Percentiles rank a stretch among this genome's conserved stretches.
These are phyloP conservation scores for Russula emetica DNA, from an alignment of 768 basidiomycete genomes.

Conservation along the genomic window DNA sequence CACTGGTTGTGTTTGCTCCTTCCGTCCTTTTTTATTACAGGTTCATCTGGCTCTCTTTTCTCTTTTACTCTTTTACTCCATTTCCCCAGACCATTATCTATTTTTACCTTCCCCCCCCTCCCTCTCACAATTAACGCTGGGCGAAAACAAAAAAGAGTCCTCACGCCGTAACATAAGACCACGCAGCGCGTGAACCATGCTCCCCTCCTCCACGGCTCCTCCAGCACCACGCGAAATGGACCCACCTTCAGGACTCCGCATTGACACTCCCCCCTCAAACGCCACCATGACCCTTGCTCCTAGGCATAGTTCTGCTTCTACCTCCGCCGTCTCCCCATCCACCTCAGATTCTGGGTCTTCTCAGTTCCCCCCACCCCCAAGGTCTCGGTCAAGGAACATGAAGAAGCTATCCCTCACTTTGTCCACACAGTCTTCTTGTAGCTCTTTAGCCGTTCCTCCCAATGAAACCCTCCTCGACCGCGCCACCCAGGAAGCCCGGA, in stretches of 20 bases:
- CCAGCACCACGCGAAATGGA: slow-evolving; percentile 47
- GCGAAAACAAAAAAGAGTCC: slow-evolving; percentile 4
- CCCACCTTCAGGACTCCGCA: slow-evolving; percentile 54
- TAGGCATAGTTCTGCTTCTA: slow-evolving; percentile 41
- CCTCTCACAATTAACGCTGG: neutral
- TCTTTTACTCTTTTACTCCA: slow-evolving; percentile 8
- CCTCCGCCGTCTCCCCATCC: slow-evolving; percentile 50
- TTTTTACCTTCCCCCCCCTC: slow-evolving; percentile 27
- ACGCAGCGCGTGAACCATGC: slow-evolving; percentile 36
- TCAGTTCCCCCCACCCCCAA: slow-evolving; percentile 40
- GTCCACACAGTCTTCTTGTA: slow-evolving; percentile 54
- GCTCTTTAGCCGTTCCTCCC: slow-evolving; percentile 43
- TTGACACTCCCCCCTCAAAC: slow-evolving; percentile 48
- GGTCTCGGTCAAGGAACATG: slow-evolving; percentile 57
- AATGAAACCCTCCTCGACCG: slow-evolving; percentile 35
- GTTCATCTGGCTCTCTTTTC: slow-evolving; percentile 26
- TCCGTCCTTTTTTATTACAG: neutral
- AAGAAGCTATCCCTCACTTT: slow-evolving; percentile 72
- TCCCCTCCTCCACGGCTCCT: slow-evolving; percentile 30
- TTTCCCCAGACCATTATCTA: slow-evolving; percentile 29
- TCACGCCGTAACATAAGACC: slow-evolving; percentile 9
- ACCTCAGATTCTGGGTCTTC: slow-evolving; percentile 51
- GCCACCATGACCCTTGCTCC: slow-evolving; percentile 49
- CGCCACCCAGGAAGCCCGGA: slow-evolving; percentile 35
- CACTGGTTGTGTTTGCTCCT: slow-evolving; percentile 11